Conservation (phyloP, 2,329 filamentous ascomycete genomes). For the Cylindrodendrum hubeiense region DNA sequence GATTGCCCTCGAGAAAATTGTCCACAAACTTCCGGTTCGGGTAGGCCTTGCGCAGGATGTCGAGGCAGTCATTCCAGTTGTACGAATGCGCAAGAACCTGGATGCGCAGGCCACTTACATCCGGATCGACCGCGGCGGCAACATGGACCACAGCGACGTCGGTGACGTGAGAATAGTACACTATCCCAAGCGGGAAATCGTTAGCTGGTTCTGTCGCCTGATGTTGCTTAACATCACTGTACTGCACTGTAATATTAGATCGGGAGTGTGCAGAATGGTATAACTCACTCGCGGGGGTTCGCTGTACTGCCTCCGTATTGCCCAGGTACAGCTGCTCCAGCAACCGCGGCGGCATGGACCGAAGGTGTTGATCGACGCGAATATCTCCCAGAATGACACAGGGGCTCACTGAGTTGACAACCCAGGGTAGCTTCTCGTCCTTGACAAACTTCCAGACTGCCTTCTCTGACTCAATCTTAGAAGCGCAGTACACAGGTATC, state of each 20-base stretch:
- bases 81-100: conserved; percentile 21
- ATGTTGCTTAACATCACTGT: neutral
- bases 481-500: conserved; percentile 22
- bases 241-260: neutral
- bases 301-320: conserved; percentile 12
- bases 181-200: conserved; percentile 2
- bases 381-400: conserved; percentile 31
- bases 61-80: conserved; percentile 36
- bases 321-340: conserved; percentile 36
- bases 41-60: conserved; percentile 26
- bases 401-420: conserved; percentile 34
- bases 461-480: conserved; percentile 34
- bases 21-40: conserved; percentile 23
- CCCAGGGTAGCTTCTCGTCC: conserved; percentile 33
- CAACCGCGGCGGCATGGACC: conserved; percentile 33
- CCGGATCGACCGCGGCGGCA: conserved; percentile 30
- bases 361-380: conserved; percentile 23
- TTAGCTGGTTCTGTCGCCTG: neutral
- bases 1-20: conserved; percentile 28
- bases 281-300: conserved; percentile 26
- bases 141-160: conserved; percentile 34
- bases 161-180: conserved; percentile 37
- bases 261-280: neutral
- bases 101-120: conserved; percentile 26
- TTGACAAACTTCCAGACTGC: conserved; percentile 37